Conservation (phyloP, 345 rosid species). For the Salix exigua region DNA sequence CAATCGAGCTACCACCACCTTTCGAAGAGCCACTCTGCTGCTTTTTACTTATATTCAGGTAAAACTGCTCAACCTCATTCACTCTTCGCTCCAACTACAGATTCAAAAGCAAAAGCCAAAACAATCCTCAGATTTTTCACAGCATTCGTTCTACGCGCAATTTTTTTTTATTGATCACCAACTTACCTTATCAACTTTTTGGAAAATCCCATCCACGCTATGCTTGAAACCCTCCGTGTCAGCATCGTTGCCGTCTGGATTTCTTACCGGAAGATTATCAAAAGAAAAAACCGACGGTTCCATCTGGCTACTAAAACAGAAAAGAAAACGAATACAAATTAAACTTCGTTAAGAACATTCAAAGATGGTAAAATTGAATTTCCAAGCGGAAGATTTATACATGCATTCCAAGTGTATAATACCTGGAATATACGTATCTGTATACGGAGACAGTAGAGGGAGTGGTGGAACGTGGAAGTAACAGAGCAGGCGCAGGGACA, state of each 20-base stretch:
- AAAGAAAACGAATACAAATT: neutral
- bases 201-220: conserved; percentile 24
- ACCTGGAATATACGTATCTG: neutral
- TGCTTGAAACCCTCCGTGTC: conserved; percentile 21
- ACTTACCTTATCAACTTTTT: conserved; percentile 21
- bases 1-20: conserved; percentile 46
- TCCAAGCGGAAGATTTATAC: neutral
- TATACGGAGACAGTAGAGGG: neutral
- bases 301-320: neutral
- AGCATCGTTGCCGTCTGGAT: neutral
- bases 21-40: conserved; percentile 39
- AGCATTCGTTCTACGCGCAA: neutral
- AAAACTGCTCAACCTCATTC: conserved; percentile 68
- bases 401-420: neutral
- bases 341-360: neutral
- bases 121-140: neutral
- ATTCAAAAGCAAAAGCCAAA: neutral
- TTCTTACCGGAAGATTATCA: neutral
- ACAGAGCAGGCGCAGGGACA: neutral
- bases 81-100: conserved; percentile 72
- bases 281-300: conserved; percentile 4
- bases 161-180: neutral
- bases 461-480: neutral
- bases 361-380: neutral
- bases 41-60: conserved; percentile 38